Evolutionary conservation across 805 yeast species (phyloP), one percentile per base, ranked within the genome.

Genomic region (Yamadazyma tumulicola): DNA sequence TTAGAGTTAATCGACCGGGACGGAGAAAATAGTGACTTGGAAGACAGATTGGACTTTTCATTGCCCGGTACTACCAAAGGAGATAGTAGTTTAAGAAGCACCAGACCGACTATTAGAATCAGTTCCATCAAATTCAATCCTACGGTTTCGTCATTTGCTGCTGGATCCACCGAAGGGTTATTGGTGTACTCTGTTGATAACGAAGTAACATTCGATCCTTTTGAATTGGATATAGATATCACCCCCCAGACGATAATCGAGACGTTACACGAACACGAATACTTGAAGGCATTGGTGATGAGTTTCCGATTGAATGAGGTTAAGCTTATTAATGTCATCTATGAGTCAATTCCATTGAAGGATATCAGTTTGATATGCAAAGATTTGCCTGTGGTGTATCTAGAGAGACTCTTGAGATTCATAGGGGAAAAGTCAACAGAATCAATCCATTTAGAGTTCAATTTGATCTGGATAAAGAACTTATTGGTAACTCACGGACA

Each of bases 121-220:
- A 77, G 86, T 2, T 67, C 82, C 3, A 72, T 93, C 19, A 74
- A 72, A 46, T 93, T 89, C 52, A 85, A 96, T 2, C 98, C 98
- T 13, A 82, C 96, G 0, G 83, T 94, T 2, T 71, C 82, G 14
- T 79, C 94, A 21, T 93, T 93, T 69, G 93, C 95, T 1, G 95
- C 95, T 26, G 93, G 96, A 0, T 81, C 96, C 0, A 93, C 98
- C 0, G 97, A 91, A 57, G 98, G 98, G 6, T 64, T 93, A 29
- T 65, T 88, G 37, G 67, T 93, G 1, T 93, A 75, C 55, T 81
- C 95, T 1, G 75, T 88, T 25, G 94, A 91, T 57, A 80, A 79
- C 32, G 64, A 75, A 8, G 61, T 81, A 32, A 64, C 80, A 19
- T 93, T 93, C 54, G 98, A 93, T 66, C 98, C 98, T 21, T 86